Evolutionary conservation across 176 grass and related monocot species (phyloP).

Genomic region (Tillandsia leiboldiana): DNA sequence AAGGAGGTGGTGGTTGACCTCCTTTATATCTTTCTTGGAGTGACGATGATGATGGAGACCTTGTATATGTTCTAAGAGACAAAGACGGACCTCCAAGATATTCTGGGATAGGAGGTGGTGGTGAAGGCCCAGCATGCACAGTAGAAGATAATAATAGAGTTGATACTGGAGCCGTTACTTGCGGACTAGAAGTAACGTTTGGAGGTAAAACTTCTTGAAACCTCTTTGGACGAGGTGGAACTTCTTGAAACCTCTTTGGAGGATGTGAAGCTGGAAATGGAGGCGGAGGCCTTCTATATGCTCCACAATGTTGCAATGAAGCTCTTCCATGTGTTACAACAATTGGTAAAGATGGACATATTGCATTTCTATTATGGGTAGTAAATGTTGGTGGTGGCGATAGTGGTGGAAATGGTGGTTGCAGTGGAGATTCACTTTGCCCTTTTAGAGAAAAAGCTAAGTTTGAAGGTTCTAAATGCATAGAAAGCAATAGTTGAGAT

Average conservation of each 20-base stretch:
- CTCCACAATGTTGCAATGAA: neutral
- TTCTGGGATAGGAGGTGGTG: neutral
- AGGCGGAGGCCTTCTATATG: neutral
- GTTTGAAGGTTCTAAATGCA: neutral
- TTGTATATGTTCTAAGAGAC: no score
- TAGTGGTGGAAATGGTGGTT: constrained; percentile 9
- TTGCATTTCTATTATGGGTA: neutral
- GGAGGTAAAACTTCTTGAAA: neutral
- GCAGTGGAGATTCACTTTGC: neutral
- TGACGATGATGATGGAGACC: no score
- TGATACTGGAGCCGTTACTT: neutral
- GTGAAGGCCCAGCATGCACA: neutral
- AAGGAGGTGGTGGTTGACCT: no score
- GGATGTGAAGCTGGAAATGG: neutral
- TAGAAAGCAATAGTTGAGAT: constrained; percentile 3
- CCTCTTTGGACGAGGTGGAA: neutral
- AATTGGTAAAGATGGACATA: neutral
- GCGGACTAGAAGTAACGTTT: neutral
- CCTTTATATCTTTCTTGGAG: no score
- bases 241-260: neutral
- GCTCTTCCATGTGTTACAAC: neutral
- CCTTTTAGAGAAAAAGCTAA: neutral
- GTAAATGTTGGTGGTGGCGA: neutral
- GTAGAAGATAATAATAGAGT: neutral
- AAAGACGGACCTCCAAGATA: no score